phyloP scores from a whole-genome alignment of 345 rosid species.

The Hypericum perforatum region DNA sequence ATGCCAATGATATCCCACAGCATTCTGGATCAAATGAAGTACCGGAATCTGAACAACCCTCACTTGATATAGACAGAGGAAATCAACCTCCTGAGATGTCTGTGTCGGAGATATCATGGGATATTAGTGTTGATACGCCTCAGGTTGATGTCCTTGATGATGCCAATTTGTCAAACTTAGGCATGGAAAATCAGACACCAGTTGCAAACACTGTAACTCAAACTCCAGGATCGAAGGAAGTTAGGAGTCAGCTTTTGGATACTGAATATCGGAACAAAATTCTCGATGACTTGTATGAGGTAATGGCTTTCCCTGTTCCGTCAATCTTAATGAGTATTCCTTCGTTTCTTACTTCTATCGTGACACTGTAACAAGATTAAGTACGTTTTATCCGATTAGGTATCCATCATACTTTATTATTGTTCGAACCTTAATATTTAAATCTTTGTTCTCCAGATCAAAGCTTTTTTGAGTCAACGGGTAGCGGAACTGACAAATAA shows the following conservation, averaged over 20 bases:
- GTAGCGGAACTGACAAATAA: slow-evolving; percentile 57
- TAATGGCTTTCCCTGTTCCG: slow-evolving; percentile 14
- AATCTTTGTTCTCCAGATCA: slow-evolving; percentile 36
- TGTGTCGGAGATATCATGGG: slow-evolving; percentile 76
- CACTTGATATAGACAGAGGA: slow-evolving; percentile 26
- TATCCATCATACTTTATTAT: not conserved
- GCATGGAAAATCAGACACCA: slow-evolving; percentile 29
- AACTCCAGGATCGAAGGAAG: slow-evolving; percentile 33
- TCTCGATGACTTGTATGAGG: slow-evolving; percentile 92
- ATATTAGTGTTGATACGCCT: slow-evolving; percentile 83
- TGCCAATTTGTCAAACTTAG: slow-evolving; percentile 23
- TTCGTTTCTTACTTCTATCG: not conserved
- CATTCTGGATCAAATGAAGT: slow-evolving; percentile 33
- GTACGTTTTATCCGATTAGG: too few species aligned
- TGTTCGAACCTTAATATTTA: not conserved
- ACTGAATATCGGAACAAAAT: slow-evolving; percentile 84
- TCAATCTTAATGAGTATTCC: not conserved
- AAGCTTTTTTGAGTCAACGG: slow-evolving; percentile 77
- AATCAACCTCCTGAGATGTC: slow-evolving; percentile 28
- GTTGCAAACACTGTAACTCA: slow-evolving; percentile 27
- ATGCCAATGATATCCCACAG: slow-evolving; percentile 60
- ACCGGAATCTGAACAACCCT: slow-evolving; percentile 25
- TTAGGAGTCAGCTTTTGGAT: slow-evolving; percentile 74
- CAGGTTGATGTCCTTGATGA: slow-evolving; percentile 58
- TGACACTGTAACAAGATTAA: not conserved